These are phyloP conservation scores for Penicillium arizonense DNA, from an alignment of 495 filamentous ascomycete genomes.

Conservation along the genomic window DNA sequence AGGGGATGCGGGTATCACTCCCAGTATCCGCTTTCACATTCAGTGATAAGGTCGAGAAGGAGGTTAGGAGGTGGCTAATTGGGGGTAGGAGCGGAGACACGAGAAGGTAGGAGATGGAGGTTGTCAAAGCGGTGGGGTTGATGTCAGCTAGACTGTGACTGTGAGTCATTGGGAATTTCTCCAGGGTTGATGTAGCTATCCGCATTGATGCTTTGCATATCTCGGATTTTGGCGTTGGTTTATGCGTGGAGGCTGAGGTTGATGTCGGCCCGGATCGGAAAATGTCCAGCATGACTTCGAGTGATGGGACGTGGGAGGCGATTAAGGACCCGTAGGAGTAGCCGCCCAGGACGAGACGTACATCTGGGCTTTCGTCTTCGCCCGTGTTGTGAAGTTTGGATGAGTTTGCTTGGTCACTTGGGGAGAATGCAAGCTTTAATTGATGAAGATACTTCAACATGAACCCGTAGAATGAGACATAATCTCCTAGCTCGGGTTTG, in stretches of 20 bases:
- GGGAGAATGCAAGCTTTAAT: slow-evolving; percentile 13
- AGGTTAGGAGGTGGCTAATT: slow-evolving; percentile 54
- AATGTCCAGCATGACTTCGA: too few species aligned
- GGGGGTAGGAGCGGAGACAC: slow-evolving; percentile 76
- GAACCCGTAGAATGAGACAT: slow-evolving; percentile 75
- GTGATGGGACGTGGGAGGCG: slow-evolving; percentile 54
- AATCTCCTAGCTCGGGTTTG: slow-evolving; percentile 76
- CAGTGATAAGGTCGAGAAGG: slow-evolving; percentile 44
- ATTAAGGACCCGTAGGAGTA: slow-evolving; percentile 94
- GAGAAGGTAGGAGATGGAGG: slow-evolving; percentile 65
- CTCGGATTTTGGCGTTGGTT: slow-evolving; percentile 51
- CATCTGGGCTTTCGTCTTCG: background rate
- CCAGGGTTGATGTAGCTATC: slow-evolving; percentile 43
- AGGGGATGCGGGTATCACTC: slow-evolving; percentile 33
- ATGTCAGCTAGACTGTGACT: slow-evolving; percentile 2
- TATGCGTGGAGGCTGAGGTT: background rate
- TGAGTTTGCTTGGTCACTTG: background rate
- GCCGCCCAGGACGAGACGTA: slow-evolving; percentile 64
- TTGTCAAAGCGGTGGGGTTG: slow-evolving; percentile 11
- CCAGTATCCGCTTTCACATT: slow-evolving; percentile 21
- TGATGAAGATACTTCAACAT: slow-evolving; percentile 66
- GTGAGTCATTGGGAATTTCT: slow-evolving; percentile 9
- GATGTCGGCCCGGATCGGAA: slow-evolving; percentile 26
- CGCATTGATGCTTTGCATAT: slow-evolving; percentile 66
- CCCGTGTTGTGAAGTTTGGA: background rate